Evolutionary conservation across 1,139 yeast species (phyloP), one percentile per base, ranked within the genome.

Genomic region (Candida smagusa): DNA sequence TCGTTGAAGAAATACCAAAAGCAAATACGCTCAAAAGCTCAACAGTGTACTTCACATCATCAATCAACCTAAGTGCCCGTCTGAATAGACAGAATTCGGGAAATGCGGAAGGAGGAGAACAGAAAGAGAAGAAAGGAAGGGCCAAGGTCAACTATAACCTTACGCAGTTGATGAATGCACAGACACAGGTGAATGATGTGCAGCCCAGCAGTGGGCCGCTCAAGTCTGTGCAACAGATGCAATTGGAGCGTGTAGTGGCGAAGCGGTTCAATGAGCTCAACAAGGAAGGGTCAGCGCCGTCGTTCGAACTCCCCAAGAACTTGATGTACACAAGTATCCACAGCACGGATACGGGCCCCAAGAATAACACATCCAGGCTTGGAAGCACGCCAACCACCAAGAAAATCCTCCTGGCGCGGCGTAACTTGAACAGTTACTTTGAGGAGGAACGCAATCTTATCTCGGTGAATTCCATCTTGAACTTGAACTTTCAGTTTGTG

Each of bases 351-450:
- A 52, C 53, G 16, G 49, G 46, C 21, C 55, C 58, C 33, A 54
- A 51, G 39, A 59, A 58, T 36, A 33, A 34, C 16, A 30, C 28
- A 2, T 48, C 65, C 7, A 56, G 72, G 38, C 53, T 62, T 21
- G 77, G 77, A 2, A 69, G 66, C 41, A 71, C 76, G 3, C 74
- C 75, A 5, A 58, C 72, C 9, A 68, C 77, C 1, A 71, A 71
- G 48, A 61, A 60, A 40, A 69, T 71, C 22, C 48, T 71, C 31
- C 66, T 75, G 22, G 74, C 76, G 1, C 56, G 72, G 34, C 58
- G 77, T 37, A 71, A 70, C 48, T 59, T 71, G 49, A 68, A 67
- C 40, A 68, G 63, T 62, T 70, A 70, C 45, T 70, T 69, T 42
- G 77, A 71, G 51, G 76, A 71, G 47, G 77, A 71, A 41, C 54